Evolutionary conservation across 306 rosid genomes (phyloP).

Genomic region (Malus asiatica): DNA sequence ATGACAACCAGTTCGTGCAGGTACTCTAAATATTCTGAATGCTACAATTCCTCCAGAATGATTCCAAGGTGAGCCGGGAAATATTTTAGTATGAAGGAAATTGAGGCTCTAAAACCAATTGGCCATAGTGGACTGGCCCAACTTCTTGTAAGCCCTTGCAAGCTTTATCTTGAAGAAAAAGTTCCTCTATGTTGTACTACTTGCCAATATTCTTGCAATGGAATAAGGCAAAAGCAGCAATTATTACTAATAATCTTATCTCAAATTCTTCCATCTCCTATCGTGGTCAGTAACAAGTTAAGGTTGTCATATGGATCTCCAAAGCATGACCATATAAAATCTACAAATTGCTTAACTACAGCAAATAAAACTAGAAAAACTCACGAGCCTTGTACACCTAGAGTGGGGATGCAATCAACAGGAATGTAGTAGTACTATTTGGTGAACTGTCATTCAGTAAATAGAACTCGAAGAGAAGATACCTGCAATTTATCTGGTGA

Average conservation of each 20-base stretch:
- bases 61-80: neutral
- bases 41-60: neutral
- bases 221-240: neutral
- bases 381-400: neutral
- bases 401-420: neutral
- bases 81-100: no score
- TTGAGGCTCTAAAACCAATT: no score
- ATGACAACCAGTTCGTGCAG: neutral
- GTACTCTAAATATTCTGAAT: no score
- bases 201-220: neutral
- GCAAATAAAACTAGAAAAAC: neutral
- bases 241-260: neutral
- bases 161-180: neutral
- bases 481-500: constrained; percentile 95
- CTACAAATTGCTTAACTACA: neutral
- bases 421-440: neutral
- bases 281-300: neutral
- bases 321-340: neutral
- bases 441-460: neutral
- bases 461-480: neutral
- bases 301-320: neutral
- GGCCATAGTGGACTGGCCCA: no score
- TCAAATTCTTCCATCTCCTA: neutral
- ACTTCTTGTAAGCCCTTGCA: neutral
- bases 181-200: neutral